Evolutionary conservation across 257 asterid species (phyloP), one percentile per base, ranked within the genome.

Genomic region (Lycium ferocissimum): DNA sequence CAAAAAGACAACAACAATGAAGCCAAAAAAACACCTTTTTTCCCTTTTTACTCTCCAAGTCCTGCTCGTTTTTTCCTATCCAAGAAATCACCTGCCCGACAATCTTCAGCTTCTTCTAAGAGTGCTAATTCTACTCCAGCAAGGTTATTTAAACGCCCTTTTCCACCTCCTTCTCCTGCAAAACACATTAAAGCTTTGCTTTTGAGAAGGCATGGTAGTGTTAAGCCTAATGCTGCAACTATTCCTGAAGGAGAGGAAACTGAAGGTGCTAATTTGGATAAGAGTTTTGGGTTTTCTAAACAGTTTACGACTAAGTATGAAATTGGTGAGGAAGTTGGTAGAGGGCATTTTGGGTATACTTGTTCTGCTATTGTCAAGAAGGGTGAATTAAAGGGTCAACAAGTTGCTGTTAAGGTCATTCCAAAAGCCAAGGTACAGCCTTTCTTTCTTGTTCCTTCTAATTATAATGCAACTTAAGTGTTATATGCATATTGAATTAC

Each of bases 271-370:
- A 58, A 82, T 22, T 86, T 94, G 91, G 93, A 93, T 83, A 94
- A 89, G 90, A 90, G 88, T 12, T 94, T 94, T 86, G 97, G 98
- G 66, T 86, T 90, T 82, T 86, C 94, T 18, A 92, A 90, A 62
- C 93, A 90, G 87, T 88, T 93, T 7, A 87, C 79, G 40, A 89
- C 87, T 80, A 86, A 83, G 84, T 94, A 89, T 79, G 94, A 93
- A 59, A 80, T 93, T 9, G 94, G 93, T 10, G 95, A 91, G 18
- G 94, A 92, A 82, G 87, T 94, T 71, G 97, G 98, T 6, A 90
- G 94, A 75, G 95, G 98, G 56, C 94, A 92, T 91, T 94, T 94
- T 85, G 96, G 96, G 76, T 91, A 90, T 85, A 88, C 94, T 73
- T 89, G 92, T 83, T 87, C 94, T 81, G 97, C 97, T 82, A 66